Conservation (phyloP, 208 protist genomes). For the Trichomonas tenax region DNA sequence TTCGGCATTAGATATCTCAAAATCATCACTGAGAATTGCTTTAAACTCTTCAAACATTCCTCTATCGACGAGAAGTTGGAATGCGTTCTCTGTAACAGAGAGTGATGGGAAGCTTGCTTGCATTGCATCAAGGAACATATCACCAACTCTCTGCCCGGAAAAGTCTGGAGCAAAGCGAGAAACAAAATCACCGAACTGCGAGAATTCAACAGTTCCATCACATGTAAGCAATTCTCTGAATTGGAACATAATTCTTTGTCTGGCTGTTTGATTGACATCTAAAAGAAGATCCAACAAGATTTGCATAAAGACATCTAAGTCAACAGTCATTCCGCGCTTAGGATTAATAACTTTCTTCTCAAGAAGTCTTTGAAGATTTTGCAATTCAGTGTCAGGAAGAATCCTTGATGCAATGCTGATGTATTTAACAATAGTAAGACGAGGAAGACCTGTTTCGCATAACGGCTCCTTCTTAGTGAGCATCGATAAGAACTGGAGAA, state of each 20-base stretch:
- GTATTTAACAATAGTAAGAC: background rate
- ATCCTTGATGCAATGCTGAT: background rate
- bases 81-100: background rate
- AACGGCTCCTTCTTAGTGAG: background rate
- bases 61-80: background rate
- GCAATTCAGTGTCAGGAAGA: background rate
- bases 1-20: background rate
- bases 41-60: background rate
- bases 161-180: background rate
- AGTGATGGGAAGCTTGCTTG: background rate
- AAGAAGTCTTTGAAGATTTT: background rate
- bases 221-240: background rate
- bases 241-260: background rate
- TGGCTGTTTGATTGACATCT: background rate
- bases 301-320: background rate
- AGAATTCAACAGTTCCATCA: background rate
- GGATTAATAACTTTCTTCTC: background rate
- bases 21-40: background rate
- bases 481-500: background rate
- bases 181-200: background rate
- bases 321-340: background rate
- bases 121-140: background rate
- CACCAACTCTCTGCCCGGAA: background rate
- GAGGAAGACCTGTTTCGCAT: background rate
- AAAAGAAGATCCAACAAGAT: background rate